Evolutionary conservation across 768 basidiomycete genomes (phyloP), one percentile per base, ranked within the genome.

Genomic region (Strobilomyces confusus): DNA sequence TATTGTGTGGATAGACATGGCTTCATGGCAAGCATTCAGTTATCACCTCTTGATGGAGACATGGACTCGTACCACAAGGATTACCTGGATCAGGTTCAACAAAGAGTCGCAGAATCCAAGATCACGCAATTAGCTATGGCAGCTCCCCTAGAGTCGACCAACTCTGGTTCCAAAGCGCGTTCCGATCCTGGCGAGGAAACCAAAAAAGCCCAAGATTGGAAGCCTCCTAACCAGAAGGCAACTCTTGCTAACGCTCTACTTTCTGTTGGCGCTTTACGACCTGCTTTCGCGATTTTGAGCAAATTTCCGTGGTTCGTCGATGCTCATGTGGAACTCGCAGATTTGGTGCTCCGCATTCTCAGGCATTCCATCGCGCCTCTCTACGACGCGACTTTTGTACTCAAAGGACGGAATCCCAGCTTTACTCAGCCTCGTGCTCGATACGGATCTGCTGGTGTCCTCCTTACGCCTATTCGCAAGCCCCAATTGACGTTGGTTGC

Each of bases 231-330:
- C 61, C 95, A 98, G 68, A 92, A 92, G 62, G 79, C 88, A 32
- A 84, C 83, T 19, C 75, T 99, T 29, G 69, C 94, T 30, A 74
- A 77, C 41, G 89, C 91, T 14, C 74, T 98, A n/a, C 81, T 99
- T 29, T 77, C 91, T 30, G 74, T 98, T 44, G 97, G 97, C 6
- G 90, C 90, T 23, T 62, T 95, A 46, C 81, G 84, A 43, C 84
- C 90, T 2, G 84, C 90, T 9, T 70, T 92, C 48, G 81, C 83
- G 29, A 81, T 98, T 56, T 71, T 98, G 64, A 80, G 87, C 44
- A 85, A 84, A 63, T 93, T 83, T 67, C 89, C 89, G 5, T 93
- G 92, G 87, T 70, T 97, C 43, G 82, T 88, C 19, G 86, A 92
- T 57, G 82, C 85, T 32, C 81, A 88, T 52, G 82, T 86, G 0